These are phyloP conservation scores for Nannochloropsis salina DNA, from an alignment of 108 stramenopile species.

Conservation along the genomic window DNA sequence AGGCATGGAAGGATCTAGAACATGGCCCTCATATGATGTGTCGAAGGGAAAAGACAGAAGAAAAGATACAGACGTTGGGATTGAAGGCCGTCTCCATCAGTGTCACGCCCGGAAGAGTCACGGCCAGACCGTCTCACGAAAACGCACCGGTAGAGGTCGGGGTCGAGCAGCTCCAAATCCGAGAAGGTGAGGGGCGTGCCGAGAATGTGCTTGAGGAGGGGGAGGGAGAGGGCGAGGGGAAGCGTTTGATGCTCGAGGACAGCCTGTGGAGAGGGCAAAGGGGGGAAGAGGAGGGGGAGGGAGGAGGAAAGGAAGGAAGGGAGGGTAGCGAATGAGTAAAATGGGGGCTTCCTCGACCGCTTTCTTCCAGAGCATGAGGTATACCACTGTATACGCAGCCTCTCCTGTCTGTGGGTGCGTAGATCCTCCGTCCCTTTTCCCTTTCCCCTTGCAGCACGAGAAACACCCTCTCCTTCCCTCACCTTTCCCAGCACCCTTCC, in stretches of 20 bases:
- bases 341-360: no score
- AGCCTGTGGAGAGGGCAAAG: neutral
- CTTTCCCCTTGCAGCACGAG: neutral
- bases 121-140: no score
- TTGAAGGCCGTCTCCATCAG: no score
- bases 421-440: no score
- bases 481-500: neutral
- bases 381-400: no score
- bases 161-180: conserved; percentile 30
- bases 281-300: neutral
- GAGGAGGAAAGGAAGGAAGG: neutral
- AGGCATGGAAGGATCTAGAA: no score
- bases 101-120: no score
- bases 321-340: neutral
- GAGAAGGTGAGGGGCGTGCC: conserved; percentile 28
- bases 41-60: no score
- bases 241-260: conserved; percentile 25
- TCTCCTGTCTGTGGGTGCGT: no score
- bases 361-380: no score
- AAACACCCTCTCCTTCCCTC: neutral
- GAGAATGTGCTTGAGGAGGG: conserved; percentile 30
- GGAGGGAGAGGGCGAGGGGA: conserved; percentile 23
- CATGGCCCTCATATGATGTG: no score
- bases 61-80: no score
- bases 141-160: conserved; percentile 21